Evolutionary conservation across 257 asterid species (phyloP), one percentile per base, ranked within the genome.

Genomic region (Salvia hispanica): DNA sequence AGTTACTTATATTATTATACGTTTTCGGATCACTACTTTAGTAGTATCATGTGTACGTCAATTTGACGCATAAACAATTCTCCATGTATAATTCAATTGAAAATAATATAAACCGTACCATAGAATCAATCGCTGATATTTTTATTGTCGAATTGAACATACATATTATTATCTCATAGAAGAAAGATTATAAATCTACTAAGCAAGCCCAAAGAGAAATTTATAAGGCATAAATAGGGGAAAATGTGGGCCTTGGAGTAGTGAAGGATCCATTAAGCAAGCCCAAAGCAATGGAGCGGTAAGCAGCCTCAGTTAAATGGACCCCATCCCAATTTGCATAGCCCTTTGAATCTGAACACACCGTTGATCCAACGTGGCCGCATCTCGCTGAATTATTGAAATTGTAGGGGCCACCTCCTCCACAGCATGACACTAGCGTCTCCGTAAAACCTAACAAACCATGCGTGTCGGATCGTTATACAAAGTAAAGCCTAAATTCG

Each of bases 321-420:
- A 84, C 42, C 0, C 95, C 97, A 46, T 88, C 96, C 95, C 96
- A 91, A 68, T 81, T 91, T 0, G 83, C 77, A 63, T 28, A 72
- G 4, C 69, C 43, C 1, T 77, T 74, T 2, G 96, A 80, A 55
- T 81, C 78, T 61, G 5, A 40, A 74, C 97, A 91, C 9, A 79
- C 80, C 78, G 56, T 86, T 0, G 95, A 86, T 21, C 95, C 92
- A 68, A 43, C 46, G 34, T 90, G 89, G 0, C 97, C 97, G 72
- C 97, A 90, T 78, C 89, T 73, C 12, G 96, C 95, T 4, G 96
- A 77, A 56, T 79, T 80, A 25, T 91, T 88, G 76, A 88, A 88
- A 54, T 91, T 91, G 76, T 81, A 88, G 0, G 92, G 92, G 15
- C 97, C 97, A 25, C 97, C 97, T 16, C 95, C 96, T 54, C 97